Evolutionary conservation across 495 filamentous ascomycete species (phyloP).

Genomic region (Aspergillus campestris): DNA sequence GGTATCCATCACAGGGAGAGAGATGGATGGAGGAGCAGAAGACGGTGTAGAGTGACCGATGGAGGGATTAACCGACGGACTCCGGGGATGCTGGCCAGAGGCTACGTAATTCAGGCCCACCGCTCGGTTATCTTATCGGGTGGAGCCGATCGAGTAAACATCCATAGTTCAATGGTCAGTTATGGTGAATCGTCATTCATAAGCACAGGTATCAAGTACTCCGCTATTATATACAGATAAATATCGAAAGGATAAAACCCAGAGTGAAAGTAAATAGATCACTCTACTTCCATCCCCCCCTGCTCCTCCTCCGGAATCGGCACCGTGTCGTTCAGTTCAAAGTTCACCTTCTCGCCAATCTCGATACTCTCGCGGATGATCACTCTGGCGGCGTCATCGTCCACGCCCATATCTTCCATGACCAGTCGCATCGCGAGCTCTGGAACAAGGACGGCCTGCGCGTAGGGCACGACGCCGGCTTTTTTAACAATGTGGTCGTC

Average conservation of each 20-base stretch:
- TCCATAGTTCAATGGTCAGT: too few species aligned
- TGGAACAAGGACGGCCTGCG: slow-evolving; percentile 80
- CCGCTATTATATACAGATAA: not conserved
- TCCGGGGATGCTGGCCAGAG: not conserved
- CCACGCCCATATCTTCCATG: slow-evolving; percentile 75
- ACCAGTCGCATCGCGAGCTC: slow-evolving; percentile 72
- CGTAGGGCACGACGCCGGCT: slow-evolving; percentile 63
- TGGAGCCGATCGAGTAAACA: too few species aligned
- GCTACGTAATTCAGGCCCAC: not conserved
- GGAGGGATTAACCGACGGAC: not conserved
- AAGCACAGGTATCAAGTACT: not conserved
- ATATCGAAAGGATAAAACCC: not conserved
- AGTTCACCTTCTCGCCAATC: slow-evolving; percentile 71
- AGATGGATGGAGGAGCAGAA: not conserved
- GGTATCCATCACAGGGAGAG: not conserved
- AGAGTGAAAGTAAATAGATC: not conserved
- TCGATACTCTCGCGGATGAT: slow-evolving; percentile 66
- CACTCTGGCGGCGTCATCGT: slow-evolving; percentile 52
- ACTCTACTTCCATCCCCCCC: not conserved
- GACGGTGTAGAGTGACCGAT: not conserved
- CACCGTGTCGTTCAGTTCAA: slow-evolving; percentile 52
- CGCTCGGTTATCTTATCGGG: not conserved
- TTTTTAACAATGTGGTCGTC: slow-evolving; percentile 61
- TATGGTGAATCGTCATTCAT: too few species aligned
- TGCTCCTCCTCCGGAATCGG: slow-evolving; percentile 24